Percentiles rank a stretch among this genome's conserved stretches.
phyloP scores from a whole-genome alignment of 306 rosid species.

The Quercus wislizeni region DNA sequence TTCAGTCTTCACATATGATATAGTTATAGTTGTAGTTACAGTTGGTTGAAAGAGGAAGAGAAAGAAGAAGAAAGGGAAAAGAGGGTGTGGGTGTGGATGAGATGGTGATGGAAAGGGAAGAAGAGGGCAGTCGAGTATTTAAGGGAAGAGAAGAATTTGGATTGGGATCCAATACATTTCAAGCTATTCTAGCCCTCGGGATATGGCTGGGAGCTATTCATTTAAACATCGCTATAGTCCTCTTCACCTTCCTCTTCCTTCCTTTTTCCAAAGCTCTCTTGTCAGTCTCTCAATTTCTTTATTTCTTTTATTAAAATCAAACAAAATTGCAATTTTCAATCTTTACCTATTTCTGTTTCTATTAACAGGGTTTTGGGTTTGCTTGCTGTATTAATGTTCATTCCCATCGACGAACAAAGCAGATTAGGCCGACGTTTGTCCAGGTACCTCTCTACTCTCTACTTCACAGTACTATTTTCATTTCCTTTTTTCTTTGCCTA shows the following conservation, averaged over 20 bases:
- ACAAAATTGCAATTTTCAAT: neutral
- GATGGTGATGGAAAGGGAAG: neutral
- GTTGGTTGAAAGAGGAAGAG: neutral
- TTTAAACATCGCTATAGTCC: slow-evolving; percentile 40
- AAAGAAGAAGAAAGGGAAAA: neutral
- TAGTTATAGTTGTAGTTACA: no score
- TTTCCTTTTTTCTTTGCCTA: neutral
- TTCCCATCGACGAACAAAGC: slow-evolving; percentile 59
- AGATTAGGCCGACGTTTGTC: slow-evolving; percentile 55
- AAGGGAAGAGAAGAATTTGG: slow-evolving; percentile 32
- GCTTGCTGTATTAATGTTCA: slow-evolving; percentile 45
- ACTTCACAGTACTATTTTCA: no score
- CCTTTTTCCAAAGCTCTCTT: slow-evolving; percentile 54
- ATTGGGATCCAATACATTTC: slow-evolving; percentile 22
- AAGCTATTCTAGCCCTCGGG: slow-evolving; percentile 40
- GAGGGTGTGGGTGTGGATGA: neutral
- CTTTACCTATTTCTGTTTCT: neutral
- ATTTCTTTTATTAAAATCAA: neutral
- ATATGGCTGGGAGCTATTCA: slow-evolving; percentile 81
- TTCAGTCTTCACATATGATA: no score
- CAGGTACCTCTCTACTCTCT: slow-evolving; percentile 29
- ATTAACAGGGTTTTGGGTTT: slow-evolving; percentile 58
- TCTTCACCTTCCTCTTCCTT: slow-evolving; percentile 57
- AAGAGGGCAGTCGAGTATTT: slow-evolving; percentile 24
- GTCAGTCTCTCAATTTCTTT: slow-evolving; percentile 31